Base-by-base conservation (phyloP, 352 stramenopile genomes). In the Pythium aristosporum region DNA sequence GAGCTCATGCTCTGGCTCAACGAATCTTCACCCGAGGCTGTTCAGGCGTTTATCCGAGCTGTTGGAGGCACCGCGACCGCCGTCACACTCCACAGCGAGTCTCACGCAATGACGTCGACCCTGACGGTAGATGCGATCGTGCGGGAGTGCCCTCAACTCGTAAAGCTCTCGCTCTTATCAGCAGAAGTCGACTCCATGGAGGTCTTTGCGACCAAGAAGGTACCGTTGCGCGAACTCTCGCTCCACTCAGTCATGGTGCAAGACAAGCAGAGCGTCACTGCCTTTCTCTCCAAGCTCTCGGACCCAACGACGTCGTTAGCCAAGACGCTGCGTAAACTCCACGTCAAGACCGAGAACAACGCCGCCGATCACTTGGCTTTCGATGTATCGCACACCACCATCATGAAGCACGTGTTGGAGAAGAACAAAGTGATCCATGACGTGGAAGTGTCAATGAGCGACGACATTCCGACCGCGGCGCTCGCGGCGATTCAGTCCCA, bases 291-390 rank as follows among this genome's bases (percentile, higher is more conserved):
- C 3, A 37, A 18, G 13, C 23, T 67, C 6, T 20, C 61, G 2
- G 44, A 62, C 12, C 3, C 52, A 1, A 57, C 18, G 11, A 57
- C 43, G 0, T 3, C 11, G 15, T 15, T 61, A 34, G 51, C 53
- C n/a, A 67, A 52, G 28, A 52, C 28, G 16, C 15, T 67, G 13
- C 51, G 20, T 0, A 67, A 57, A 34, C 37, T 67, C 6, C 51
- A 61, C 16, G 52, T 67, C 37, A 67, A 57, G 25, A 53, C 49
- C 10, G 61, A 47, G 1, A 62, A 61, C 61, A 59, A 67, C 25
- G 43, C 34, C 13, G 28, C 12, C 2, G 42, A 37, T 21, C 20
- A 21, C 3, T 41, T 56, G 0, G 36, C 18, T 18, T 18, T 67
- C 18, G 44, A 50, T 18, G 44, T 13, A 15, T 10, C n/a, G 16